A percentile compares a stretch with the other conserved stretches of the same genome.
Conservation (phyloP, 331 rosid genomes). For the Spiraea crenata region DNA sequence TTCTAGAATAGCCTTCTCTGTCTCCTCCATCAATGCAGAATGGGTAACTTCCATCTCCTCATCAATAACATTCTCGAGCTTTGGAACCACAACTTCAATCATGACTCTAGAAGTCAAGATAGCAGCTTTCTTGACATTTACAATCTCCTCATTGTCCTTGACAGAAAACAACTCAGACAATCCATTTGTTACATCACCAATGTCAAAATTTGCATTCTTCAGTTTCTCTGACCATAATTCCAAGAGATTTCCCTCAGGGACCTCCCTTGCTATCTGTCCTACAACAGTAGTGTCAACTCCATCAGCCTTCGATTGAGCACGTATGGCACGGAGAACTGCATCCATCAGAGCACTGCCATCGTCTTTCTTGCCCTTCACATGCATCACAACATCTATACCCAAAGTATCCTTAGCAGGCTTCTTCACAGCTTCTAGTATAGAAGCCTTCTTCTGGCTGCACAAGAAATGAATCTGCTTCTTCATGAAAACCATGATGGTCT, state of each 20-base stretch:
- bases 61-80: constrained; percentile 51
- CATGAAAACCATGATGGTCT: constrained; percentile 50
- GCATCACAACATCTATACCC: constrained; percentile 48
- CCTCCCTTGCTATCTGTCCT: constrained; percentile 46
- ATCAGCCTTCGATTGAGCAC: constrained; percentile 40
- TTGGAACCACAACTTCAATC: constrained; percentile 43
- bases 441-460: constrained; percentile 49
- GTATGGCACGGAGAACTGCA: constrained; percentile 40
- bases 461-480: constrained; percentile 52
- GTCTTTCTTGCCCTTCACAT: constrained; percentile 43
- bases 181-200: constrained; percentile 48
- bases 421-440: constrained; percentile 43
- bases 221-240: constrained; percentile 50
- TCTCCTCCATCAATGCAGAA: constrained; percentile 48
- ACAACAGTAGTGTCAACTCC: constrained; percentile 34
- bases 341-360: constrained; percentile 49
- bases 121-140: constrained; percentile 49
- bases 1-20: constrained; percentile 49
- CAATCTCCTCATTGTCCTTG: constrained; percentile 44
- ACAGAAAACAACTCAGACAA: constrained; percentile 44
- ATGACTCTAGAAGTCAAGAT: constrained; percentile 38
- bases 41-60: constrained; percentile 51
- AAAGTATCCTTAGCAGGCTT: constrained; percentile 42
- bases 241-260: constrained; percentile 48
- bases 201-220: constrained; percentile 32